Percentiles rank a stretch among this genome's conserved stretches.
Evolutionary conservation across 1,284 basidiomycete species (phyloP).

Genomic region (Sparassis latifolia): DNA sequence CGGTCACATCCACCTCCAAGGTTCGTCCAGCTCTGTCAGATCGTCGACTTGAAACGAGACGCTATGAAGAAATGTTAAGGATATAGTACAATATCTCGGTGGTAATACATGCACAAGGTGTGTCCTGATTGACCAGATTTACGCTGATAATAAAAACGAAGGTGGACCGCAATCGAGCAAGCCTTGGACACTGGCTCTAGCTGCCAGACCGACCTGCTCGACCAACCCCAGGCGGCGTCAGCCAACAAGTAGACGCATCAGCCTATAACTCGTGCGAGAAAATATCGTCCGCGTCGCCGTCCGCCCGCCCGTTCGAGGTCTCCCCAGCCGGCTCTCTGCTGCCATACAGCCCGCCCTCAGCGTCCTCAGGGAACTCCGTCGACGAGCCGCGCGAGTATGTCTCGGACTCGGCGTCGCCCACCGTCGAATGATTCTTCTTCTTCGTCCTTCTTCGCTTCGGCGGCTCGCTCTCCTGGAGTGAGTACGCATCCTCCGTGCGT

Average conservation of each 20-base stretch:
- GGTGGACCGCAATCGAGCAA: too few species aligned
- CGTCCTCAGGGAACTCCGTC: constrained; percentile 61
- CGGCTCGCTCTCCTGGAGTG: constrained; percentile 36
- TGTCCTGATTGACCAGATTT: too few species aligned
- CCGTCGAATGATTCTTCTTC: constrained; percentile 46
- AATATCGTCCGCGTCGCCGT: constrained; percentile 27
- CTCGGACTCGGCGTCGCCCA: constrained; percentile 35
- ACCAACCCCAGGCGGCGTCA: too few species aligned
- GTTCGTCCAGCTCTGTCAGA: too few species aligned
- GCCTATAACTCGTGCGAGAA: constrained; percentile 43
- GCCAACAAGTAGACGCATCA: neutral
- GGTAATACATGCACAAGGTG: too few species aligned
- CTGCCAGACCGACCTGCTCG: too few species aligned
- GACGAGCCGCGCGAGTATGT: constrained; percentile 44
- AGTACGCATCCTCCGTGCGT: constrained; percentile 76
- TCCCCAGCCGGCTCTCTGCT: constrained; percentile 20
- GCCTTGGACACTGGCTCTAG: too few species aligned
- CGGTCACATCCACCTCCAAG: too few species aligned
- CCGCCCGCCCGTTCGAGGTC: constrained; percentile 11
- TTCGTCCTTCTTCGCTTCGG: constrained; percentile 33
- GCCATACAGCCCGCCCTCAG: constrained; percentile 60
- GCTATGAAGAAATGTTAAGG: too few species aligned
- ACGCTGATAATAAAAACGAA: too few species aligned
- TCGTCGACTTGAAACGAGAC: too few species aligned
- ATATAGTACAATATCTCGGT: too few species aligned